Evolutionary conservation across 2,329 filamentous ascomycete genomes (phyloP).

Genomic region (Tolypocladium inflatum): DNA sequence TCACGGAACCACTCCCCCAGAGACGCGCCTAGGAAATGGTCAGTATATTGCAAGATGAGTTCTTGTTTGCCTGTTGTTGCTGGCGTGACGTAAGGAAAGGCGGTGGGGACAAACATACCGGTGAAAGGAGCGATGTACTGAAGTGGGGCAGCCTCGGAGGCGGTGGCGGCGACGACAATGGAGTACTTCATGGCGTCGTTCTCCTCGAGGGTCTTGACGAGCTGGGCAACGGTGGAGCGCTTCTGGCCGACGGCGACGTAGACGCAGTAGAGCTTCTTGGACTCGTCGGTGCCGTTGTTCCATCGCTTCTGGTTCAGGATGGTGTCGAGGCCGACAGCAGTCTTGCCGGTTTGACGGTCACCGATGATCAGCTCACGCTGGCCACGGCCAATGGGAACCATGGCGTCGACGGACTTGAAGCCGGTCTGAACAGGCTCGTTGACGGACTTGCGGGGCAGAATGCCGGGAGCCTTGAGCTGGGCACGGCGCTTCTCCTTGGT

Average conservation of each 20-base stretch:
- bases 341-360: conserved; percentile 99
- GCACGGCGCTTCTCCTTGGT: conserved; percentile 88
- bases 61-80: too few relatives aligned
- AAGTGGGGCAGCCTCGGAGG: conserved; percentile 90
- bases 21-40: conserved; percentile 18
- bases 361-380: conserved; percentile 99
- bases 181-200: conserved; percentile 99
- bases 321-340: conserved; percentile 92
- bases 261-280: conserved; percentile 98
- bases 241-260: conserved; percentile 99
- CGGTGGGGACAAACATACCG: conserved; percentile 29
- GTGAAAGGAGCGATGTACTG: conserved; percentile 95
- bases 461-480: conserved; percentile 97
- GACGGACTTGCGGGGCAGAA: conserved; percentile 94
- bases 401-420: conserved; percentile 98
- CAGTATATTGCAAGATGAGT: not conserved
- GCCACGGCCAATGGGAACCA: conserved; percentile 99
- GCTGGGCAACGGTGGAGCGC: conserved; percentile 97
- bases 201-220: conserved; percentile 99
- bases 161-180: conserved; percentile 88
- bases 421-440: conserved; percentile 98
- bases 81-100: too few relatives aligned
- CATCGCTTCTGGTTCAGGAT: conserved; percentile 99
- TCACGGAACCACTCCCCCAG: conserved; percentile 71
- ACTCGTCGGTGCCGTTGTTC: conserved; percentile 81